Percentiles rank a stretch among this genome's conserved stretches.
Conservation (phyloP, 306 rosid genomes). For the Castanea crenata region DNA sequence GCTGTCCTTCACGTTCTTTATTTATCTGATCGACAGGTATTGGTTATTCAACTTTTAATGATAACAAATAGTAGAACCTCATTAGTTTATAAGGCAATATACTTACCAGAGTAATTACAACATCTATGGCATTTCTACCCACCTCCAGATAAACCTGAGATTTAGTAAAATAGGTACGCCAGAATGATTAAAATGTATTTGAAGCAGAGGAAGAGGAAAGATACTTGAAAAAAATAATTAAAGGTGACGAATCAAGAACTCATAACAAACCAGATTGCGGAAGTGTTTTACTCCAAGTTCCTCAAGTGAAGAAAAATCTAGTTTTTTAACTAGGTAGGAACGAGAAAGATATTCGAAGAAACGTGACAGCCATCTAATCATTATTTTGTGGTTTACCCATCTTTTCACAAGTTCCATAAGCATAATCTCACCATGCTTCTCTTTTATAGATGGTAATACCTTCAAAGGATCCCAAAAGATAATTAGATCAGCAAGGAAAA, state of each 20-base stretch:
- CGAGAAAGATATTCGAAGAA: conserved; percentile 54
- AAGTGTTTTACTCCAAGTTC: conserved; percentile 54
- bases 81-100: neutral
- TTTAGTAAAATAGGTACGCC: neutral
- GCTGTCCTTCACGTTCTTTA: conserved; percentile 87
- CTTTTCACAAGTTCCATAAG: conserved; percentile 62
- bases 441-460: conserved; percentile 63
- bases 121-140: conserved; percentile 47
- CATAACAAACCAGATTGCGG: conserved; percentile 49
- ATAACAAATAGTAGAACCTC: neutral
- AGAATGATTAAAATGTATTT: neutral
- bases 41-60: conserved; percentile 14
- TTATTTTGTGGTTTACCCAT: conserved; percentile 52
- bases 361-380: conserved; percentile 58
- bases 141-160: conserved; percentile 59
- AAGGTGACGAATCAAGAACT: neutral
- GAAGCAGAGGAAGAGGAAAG: neutral
- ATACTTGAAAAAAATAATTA: no score
- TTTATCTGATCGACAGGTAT: conserved; percentile 45
- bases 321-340: conserved; percentile 34
- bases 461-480: conserved; percentile 1
- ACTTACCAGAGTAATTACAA: conserved; percentile 64
- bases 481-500: neutral
- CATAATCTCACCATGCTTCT: conserved; percentile 69
- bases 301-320: conserved; percentile 33